Evolutionary conservation across 2,329 filamentous ascomycete species (phyloP).

Genomic region (Byssothecium circinans): DNA sequence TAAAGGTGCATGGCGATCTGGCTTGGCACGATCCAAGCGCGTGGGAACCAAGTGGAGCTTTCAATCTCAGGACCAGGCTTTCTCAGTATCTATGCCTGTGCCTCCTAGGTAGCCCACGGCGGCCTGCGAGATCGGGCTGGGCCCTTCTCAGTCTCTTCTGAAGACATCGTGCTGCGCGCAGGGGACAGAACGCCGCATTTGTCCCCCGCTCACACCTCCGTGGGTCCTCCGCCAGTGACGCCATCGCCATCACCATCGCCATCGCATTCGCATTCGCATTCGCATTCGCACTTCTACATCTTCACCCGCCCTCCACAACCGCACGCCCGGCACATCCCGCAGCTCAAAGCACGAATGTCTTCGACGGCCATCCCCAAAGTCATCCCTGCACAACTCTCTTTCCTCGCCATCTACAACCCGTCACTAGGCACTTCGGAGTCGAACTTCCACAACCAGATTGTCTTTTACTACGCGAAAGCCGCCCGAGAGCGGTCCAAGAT

Average conservation of each 20-base stretch:
- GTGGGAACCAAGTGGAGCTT: neutral
- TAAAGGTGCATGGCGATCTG: slow-evolving; percentile 2
- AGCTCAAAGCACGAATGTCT: slow-evolving; percentile 22
- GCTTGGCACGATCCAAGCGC: slow-evolving; percentile 5
- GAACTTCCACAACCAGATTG: slow-evolving; percentile 77
- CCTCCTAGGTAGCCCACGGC: no score
- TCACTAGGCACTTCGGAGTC: slow-evolving; percentile 73
- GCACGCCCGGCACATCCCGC: no score
- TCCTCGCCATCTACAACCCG: slow-evolving; percentile 94
- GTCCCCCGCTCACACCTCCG: neutral
- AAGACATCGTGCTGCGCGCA: neutral
- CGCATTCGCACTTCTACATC: neutral
- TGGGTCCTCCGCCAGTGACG: slow-evolving; percentile 6
- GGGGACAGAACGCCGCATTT: neutral
- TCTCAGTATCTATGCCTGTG: no score
- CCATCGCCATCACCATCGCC: slow-evolving; percentile 1
- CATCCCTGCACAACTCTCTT: slow-evolving; percentile 81
- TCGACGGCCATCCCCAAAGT: slow-evolving; percentile 43
- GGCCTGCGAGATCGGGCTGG: no score
- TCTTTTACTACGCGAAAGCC: slow-evolving; percentile 77
- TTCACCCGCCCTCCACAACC: neutral
- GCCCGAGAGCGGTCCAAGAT: slow-evolving; percentile 34
- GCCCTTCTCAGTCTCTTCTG: neutral
- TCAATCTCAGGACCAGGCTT: neutral
- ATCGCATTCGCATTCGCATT: no score